phyloP scores from a whole-genome alignment of 1,139 yeast genomes.

The Meyerozyma athensensis region DNA sequence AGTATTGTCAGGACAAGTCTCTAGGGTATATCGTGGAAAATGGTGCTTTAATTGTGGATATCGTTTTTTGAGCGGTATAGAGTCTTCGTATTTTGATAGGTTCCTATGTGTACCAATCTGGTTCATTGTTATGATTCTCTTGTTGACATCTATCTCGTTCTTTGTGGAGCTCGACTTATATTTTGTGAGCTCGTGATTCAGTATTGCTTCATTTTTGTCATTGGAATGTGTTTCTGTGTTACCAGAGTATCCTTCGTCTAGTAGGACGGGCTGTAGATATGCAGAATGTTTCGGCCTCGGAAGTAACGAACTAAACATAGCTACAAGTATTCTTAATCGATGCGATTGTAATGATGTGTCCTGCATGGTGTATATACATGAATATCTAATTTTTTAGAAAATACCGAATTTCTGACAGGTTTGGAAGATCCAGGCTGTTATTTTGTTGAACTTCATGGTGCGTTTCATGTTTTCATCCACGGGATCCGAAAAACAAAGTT shows the following conservation, averaged over 20 bases:
- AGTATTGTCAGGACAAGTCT: conserved; percentile 27
- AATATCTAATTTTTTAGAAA: conserved; percentile 16
- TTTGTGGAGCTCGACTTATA: no score
- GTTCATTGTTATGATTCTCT: conserved; percentile 20
- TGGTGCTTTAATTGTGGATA: conserved; percentile 38
- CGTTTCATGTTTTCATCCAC: conserved; percentile 24
- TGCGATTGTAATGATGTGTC: neutral
- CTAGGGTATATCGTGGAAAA: conserved; percentile 31
- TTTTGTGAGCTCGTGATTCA: no score
- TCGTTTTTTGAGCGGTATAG: conserved; percentile 36
- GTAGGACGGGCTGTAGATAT: conserved; percentile 3
- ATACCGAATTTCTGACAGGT: conserved; percentile 31
- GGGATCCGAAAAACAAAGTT: conserved; percentile 18
- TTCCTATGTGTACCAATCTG: conserved; percentile 10
- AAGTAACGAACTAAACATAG: conserved; percentile 13
- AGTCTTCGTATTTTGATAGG: conserved; percentile 33
- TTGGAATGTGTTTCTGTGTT: no score
- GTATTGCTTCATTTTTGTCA: no score
- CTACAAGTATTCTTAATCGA: neutral
- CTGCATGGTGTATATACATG: no score
- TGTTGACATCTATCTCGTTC: conserved; percentile 24
- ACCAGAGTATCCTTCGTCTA: no score
- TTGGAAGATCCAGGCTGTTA: conserved; percentile 22
- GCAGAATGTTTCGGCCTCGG: conserved; percentile 12
- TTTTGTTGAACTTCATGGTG: conserved; percentile 13